A percentile compares a stretch with the other conserved stretches of the same genome.
These are phyloP conservation scores for Spongospora subterranea DNA, from an alignment of 208 protist genomes.

Conservation along the genomic window DNA sequence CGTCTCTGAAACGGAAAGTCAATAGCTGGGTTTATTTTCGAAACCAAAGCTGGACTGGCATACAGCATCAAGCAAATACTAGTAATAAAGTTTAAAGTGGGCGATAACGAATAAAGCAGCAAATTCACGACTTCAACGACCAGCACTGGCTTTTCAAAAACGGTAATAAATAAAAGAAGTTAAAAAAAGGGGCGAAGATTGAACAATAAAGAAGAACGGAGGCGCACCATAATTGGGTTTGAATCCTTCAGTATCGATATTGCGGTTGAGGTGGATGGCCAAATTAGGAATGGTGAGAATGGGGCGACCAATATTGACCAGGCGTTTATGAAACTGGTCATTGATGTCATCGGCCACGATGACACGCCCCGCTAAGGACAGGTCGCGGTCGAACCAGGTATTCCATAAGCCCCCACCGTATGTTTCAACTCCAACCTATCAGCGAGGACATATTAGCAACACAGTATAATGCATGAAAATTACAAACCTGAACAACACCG, in stretches of 20 bases:
- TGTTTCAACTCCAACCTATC: conserved; percentile 57
- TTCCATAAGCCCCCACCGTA: conserved; percentile 71
- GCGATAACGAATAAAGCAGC: no score
- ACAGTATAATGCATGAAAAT: no score
- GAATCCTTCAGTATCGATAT: conserved; percentile 60
- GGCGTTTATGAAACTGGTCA: not conserved
- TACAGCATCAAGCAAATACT: no score
- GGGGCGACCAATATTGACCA: conserved; percentile 45
- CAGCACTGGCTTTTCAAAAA: no score
- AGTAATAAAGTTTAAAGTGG: no score
- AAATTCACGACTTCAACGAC: no score
- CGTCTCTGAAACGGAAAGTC: no score
- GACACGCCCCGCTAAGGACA: conserved; percentile 61
- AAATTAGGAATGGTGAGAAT: conserved; percentile 61
- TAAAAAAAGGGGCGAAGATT: no score
- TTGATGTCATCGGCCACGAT: conserved; percentile 54
- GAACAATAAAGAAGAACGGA: not conserved
- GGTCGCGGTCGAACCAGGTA: conserved; percentile 66
- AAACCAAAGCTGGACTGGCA: no score
- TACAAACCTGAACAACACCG: conserved; percentile 26
- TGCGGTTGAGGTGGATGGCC: conserved; percentile 65
- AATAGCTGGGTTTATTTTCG: no score
- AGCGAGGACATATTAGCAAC: not conserved
- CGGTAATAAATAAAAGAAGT: no score
- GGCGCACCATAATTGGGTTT: conserved; percentile 54